These are phyloP conservation scores for Streptanthus diversifolius DNA, from an alignment of 345 rosid species.

Conservation along the genomic window DNA sequence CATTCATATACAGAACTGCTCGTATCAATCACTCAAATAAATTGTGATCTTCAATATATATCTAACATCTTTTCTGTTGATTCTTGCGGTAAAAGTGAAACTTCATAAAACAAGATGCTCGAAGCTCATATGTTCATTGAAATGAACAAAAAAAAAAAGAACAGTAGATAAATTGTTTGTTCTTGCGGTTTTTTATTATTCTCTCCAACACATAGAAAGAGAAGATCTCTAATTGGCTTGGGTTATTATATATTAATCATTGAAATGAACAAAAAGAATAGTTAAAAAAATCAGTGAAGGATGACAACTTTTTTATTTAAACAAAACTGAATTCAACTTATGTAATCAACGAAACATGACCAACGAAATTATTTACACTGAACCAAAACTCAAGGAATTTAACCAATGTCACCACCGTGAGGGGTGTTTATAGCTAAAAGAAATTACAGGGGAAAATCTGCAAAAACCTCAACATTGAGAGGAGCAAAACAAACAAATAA, in stretches of 20 bases:
- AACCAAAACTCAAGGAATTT: not conserved
- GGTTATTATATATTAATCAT: not conserved
- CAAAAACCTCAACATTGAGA: slow-evolving; percentile 20
- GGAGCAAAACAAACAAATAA: slow-evolving; percentile 5
- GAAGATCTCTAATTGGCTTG: not conserved
- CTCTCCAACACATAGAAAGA: not conserved
- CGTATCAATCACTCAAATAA: slow-evolving; percentile 23
- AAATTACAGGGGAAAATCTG: not conserved
- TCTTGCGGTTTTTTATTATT: not conserved
- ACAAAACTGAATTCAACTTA: not conserved
- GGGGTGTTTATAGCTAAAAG: not conserved
- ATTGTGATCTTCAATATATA: not conserved
- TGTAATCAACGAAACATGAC: not conserved
- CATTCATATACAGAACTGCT: slow-evolving; percentile 13
- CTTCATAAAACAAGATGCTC: not conserved
- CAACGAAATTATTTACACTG: slow-evolving; percentile 10
- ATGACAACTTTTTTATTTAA: not conserved
- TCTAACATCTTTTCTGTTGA: not conserved
- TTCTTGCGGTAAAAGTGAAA: not conserved
- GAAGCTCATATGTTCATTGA: not conserved
- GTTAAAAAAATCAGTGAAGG: not conserved
- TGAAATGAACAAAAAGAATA: not conserved
- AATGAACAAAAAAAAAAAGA: too few relatives aligned
- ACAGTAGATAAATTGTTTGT: too few relatives aligned
- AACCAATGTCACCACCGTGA: slow-evolving; percentile 16